phyloP scores from a whole-genome alignment of 495 filamentous ascomycete genomes.

The Glonium stellatum region DNA sequence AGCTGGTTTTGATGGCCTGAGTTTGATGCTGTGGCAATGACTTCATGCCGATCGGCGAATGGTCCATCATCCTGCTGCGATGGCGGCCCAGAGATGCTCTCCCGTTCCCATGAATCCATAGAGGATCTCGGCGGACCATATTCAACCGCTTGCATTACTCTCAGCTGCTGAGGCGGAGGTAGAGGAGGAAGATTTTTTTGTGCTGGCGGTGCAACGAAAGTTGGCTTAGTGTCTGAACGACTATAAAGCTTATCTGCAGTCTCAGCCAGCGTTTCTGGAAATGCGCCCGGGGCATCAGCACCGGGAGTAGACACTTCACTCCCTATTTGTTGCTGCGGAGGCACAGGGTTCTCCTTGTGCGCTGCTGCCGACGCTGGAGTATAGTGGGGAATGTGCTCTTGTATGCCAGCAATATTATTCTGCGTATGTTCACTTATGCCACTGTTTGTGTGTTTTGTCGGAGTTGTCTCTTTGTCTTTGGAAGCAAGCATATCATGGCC shows the following conservation, averaged over 20 bases:
- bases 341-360: neutral
- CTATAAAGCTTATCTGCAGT: neutral
- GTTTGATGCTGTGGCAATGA: neutral
- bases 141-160: neutral
- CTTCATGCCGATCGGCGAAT: neutral
- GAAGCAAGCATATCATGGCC: neutral
- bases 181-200: neutral
- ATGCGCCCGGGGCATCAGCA: neutral
- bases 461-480: constrained; percentile 10
- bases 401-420: neutral
- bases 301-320: neutral
- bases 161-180: neutral
- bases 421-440: neutral
- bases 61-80: neutral
- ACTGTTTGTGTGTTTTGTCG: constrained; percentile 3
- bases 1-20: too few relatives aligned
- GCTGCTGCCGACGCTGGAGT: neutral
- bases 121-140: neutral
- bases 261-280: neutral
- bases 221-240: neutral
- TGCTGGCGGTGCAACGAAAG: neutral
- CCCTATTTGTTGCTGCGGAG: neutral
- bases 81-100: neutral
- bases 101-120: neutral
- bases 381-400: neutral